Evolutionary conservation across 2,329 filamentous ascomycete species (phyloP), one percentile per base, ranked within the genome.

Genomic region (Trichophaea hybrida): DNA sequence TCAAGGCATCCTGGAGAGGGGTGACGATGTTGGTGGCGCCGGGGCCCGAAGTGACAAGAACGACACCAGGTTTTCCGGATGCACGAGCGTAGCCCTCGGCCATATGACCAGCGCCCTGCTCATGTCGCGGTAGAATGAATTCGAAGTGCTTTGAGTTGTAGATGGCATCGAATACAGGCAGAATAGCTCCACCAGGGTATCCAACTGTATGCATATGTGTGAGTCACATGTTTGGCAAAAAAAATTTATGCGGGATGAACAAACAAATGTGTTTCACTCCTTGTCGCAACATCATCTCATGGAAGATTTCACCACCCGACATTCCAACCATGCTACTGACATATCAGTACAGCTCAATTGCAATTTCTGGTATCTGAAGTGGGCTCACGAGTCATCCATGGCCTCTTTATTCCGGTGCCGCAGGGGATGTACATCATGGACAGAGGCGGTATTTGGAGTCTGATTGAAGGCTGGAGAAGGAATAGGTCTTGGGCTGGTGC

Each of bases 31-130:
- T 98, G 66, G 93, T 98, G 49, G 91, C 93, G 65, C 93, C 93
- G 13, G 93, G 93, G 38, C 93, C 93, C 10, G 93, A 97, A 40
- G 93, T 98, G 65, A 98, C 93, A 62, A 98, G 78, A 59, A 98
- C 93, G 59, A 97, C 93, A 71, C 93, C 93, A 60, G 90, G 89
- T 75, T 89, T 90, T 68, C 93, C 93, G 57, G 86, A 91, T 60
- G 89, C 91, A 69, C 93, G 84, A 59, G 93, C 93, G 72, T 97
- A 97, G 57, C 93, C 93, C 75, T 97, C 85, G 13, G 93, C 93
- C 93, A 97, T 98, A 75, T 98, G 93, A 65, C 93, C 93, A 60
- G 93, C 93, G 67, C 93, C 93, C 75, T 98, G 93, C 76, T 97
- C 93, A 75, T 98, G 93, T 74, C 87, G 83, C 34, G 93, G 93